These are phyloP conservation scores for Ascochyta rabiei DNA, from an alignment of 2,329 filamentous ascomycete species.

Conservation along the genomic window DNA sequence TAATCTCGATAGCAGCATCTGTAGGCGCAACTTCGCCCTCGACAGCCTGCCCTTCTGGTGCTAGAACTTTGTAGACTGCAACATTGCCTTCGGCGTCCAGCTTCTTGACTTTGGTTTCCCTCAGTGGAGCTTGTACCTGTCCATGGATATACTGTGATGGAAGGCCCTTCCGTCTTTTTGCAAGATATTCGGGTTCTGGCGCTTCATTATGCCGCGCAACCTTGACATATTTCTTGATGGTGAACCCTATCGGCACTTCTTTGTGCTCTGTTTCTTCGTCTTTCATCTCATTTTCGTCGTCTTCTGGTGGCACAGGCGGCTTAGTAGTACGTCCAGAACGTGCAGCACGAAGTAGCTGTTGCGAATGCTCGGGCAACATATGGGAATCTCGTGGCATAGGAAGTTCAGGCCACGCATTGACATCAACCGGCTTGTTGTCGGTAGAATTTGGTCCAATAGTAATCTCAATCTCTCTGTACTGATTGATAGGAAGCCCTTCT, in stretches of 20 bases:
- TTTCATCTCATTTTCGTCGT: constrained; percentile 62
- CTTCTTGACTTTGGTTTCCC: constrained; percentile 79
- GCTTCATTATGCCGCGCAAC: constrained; percentile 63
- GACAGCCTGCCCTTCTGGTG: constrained; percentile 77
- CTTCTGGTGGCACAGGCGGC: constrained; percentile 69
- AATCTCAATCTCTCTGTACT: constrained; percentile 78
- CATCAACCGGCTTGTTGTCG: constrained; percentile 65
- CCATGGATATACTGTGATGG: constrained; percentile 51
- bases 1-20: constrained; percentile 55
- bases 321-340: constrained; percentile 79
- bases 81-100: constrained; percentile 78
- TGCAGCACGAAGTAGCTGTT: constrained; percentile 81
- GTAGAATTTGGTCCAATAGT: constrained; percentile 70
- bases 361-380: constrained; percentile 77
- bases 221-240: constrained; percentile 63
- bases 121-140: constrained; percentile 56
- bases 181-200: constrained; percentile 66
- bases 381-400: constrained; percentile 88
- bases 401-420: constrained; percentile 77
- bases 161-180: constrained; percentile 65
- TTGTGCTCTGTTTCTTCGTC: constrained; percentile 53
- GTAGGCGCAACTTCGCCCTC: constrained; percentile 78
- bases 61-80: constrained; percentile 81
- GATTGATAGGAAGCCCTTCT: constrained; percentile 82
- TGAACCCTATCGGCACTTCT: constrained; percentile 58